Conservation (phyloP, 805 yeast genomes). For the Teunomyces kruisii region DNA sequence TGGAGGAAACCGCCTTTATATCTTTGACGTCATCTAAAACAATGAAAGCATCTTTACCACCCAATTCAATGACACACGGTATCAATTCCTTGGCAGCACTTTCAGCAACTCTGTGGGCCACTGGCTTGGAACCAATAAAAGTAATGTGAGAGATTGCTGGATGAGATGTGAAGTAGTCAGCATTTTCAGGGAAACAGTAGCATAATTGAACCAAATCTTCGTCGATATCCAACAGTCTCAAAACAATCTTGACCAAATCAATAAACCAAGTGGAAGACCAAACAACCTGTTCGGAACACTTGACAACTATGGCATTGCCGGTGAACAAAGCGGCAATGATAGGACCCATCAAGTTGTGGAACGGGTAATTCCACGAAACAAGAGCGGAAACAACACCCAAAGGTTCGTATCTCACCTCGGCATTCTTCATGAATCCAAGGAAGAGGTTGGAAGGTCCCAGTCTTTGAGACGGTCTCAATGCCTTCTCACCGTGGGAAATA, state of each 20-base stretch:
- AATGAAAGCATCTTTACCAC: constrained; percentile 92
- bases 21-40: constrained; percentile 79
- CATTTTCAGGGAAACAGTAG: constrained; percentile 86
- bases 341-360: constrained; percentile 93
- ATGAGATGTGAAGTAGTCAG: constrained; percentile 82
- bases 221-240: constrained; percentile 71
- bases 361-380: constrained; percentile 97
- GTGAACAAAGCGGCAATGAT: constrained; percentile 83
- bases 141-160: constrained; percentile 84
- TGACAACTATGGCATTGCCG: constrained; percentile 88
- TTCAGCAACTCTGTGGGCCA: constrained; percentile 81
- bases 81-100: constrained; percentile 87
- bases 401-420: constrained; percentile 93
- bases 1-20: constrained; percentile 55
- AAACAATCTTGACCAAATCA: constrained; percentile 66
- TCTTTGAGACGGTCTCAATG: constrained; percentile 68
- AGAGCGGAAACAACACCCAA: constrained; percentile 85
- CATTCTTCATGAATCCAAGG: constrained; percentile 81
- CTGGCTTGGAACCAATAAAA: constrained; percentile 93
- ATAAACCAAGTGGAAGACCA: constrained; percentile 89
- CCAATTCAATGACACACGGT: constrained; percentile 93
- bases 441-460: constrained; percentile 86
- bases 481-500: constrained; percentile 73
- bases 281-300: constrained; percentile 93
- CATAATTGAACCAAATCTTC: constrained; percentile 85